phyloP scores from a whole-genome alignment of 495 filamentous ascomycete species.

The Poronia punctata region DNA sequence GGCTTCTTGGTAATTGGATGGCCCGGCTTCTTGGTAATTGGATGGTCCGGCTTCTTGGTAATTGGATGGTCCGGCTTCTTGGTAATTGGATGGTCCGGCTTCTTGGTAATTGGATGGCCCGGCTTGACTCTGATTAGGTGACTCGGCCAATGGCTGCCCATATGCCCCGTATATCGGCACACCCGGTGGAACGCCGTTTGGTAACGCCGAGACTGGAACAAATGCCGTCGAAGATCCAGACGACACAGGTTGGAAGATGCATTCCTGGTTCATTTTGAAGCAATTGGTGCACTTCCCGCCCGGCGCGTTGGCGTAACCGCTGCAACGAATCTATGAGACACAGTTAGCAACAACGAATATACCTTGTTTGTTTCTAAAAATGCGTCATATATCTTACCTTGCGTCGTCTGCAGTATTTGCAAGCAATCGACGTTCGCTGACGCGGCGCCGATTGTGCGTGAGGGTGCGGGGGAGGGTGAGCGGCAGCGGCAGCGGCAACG shows the following conservation, averaged over 20 bases:
- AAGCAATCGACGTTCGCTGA: constrained; percentile 46
- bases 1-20: no score
- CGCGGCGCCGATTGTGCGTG: constrained; percentile 41
- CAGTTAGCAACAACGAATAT: no score
- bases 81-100: no score
- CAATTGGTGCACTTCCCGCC: constrained; percentile 47
- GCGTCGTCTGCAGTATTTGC: constrained; percentile 43
- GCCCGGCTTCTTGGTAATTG: no score
- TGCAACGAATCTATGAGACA: constrained; percentile 45
- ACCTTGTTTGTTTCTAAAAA: neutral
- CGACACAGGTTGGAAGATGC: constrained; percentile 45
- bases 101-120: constrained; percentile 15
- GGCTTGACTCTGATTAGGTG: no score
- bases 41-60: no score
- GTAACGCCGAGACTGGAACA: constrained; percentile 41
- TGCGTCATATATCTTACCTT: constrained; percentile 27
- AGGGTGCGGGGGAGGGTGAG: no score
- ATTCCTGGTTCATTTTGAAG: constrained; percentile 44
- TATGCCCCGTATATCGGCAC: constrained; percentile 44
- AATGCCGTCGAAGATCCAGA: constrained; percentile 41
- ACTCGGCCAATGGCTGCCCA: constrained; percentile 40
- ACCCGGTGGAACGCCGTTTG: constrained; percentile 42
- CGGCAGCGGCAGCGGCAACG: no score
- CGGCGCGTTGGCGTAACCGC: constrained; percentile 42
- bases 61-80: no score